Evolutionary conservation across 331 rosid species (phyloP), one percentile per base, ranked within the genome.

Genomic region (Acacia pycnantha): DNA sequence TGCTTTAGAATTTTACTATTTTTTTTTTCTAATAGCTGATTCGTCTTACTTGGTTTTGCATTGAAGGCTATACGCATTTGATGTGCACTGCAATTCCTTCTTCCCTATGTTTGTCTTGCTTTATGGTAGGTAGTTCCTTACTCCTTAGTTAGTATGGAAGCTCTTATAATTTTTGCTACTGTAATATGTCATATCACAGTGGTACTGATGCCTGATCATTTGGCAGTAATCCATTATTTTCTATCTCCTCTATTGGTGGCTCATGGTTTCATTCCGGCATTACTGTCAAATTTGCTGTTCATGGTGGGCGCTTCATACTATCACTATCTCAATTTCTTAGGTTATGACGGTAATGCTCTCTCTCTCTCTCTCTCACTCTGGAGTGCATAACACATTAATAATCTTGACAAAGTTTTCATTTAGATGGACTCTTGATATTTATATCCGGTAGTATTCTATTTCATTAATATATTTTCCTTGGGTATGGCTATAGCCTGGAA

Each of bases 11-110:
- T 80, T 81, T 79, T 47, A 35, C 47, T 70, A 64, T 59, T 71
- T 78, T 70, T 74, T 31, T 74, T 47, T 80, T 80, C 68, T 68
- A 47, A 73, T 78, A 54, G 65, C 92, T 89, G 69, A 84, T 81
- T 66, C 33, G 37, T 11, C 54, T 79, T 72, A 54, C 58, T 31
- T 71, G 64, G 77, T 62, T 82, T 85, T 84, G 61, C 85, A 40
- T 84, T 86, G 90, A 78, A 96, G 99, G 99, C 89, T 96, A 83
- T 96, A 96, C 4, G 93, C 99, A 44, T 96, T 96, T 90, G 99
- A 96, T 86, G 99, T 96, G 88, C 99, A 96, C 86, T 96, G 99
- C 97, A 96, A 96, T 91, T 96, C 99, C 86, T 96, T 96, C 95
- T 94, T 96, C 90, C 99, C 99, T n/a, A 79, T 94, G 97, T 92